Percentiles rank a stretch among this genome's conserved stretches.
phyloP scores from a whole-genome alignment of 305 asterid species.

The Striga hermonthica region DNA sequence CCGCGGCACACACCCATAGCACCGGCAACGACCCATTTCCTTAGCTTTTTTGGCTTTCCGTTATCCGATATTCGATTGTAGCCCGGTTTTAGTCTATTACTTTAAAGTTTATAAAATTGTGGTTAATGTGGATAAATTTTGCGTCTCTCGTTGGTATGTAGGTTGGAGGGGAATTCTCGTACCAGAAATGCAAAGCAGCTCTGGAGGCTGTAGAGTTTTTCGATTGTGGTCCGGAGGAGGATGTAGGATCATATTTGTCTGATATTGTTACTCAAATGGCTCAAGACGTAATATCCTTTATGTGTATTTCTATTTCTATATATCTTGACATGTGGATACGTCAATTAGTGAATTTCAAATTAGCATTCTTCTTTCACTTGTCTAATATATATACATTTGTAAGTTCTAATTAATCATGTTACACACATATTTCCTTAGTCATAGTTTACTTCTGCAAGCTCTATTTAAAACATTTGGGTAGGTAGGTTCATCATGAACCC shows the following conservation, averaged over 20 bases:
- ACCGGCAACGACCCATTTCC: no score
- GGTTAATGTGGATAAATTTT: conserved; percentile 24
- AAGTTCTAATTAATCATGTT: conserved; percentile 1
- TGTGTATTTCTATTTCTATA: conserved; percentile 9
- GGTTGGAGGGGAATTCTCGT: conserved; percentile 92
- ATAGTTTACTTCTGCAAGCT: conserved; percentile 20
- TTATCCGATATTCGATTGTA: no score
- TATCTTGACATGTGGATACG: background rate
- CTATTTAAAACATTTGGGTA: background rate
- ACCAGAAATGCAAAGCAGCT: conserved; percentile 77
- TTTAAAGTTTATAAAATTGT: conserved; percentile 18
- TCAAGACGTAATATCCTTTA: conserved; percentile 70
- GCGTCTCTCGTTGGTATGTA: no score
- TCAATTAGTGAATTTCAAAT: conserved; percentile 5
- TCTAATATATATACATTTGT: background rate
- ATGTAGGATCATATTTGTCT: conserved; percentile 83
- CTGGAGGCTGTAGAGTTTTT: conserved; percentile 77
- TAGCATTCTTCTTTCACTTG: background rate
- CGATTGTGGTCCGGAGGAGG: conserved; percentile 66
- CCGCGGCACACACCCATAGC: no score
- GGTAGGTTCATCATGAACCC: no score
- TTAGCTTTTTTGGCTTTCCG: no score
- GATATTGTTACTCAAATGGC: conserved; percentile 92
- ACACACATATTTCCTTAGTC: background rate
- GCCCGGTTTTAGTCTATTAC: no score